Percentiles rank a stretch among this genome's conserved stretches.
phyloP scores from a whole-genome alignment of 2,329 filamentous ascomycete species.

The Ophiostoma triangulosporum region DNA sequence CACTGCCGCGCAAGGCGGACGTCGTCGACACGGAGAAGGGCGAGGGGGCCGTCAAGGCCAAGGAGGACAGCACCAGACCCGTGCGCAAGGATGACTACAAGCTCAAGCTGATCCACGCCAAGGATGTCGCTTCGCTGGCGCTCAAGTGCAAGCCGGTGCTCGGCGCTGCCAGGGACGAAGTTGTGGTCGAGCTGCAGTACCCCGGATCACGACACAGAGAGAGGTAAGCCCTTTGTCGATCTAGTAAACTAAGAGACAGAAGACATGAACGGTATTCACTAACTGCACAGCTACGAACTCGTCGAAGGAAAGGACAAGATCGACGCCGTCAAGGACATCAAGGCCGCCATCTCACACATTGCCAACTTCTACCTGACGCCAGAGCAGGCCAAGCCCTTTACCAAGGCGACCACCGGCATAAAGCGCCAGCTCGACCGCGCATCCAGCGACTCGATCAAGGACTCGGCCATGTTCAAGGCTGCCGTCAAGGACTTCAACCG shows the following conservation, averaged over 20 bases:
- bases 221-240: constrained; percentile 17
- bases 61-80: constrained; percentile 14
- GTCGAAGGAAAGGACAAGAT: constrained; percentile 69
- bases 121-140: constrained; percentile 38
- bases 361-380: constrained; percentile 66
- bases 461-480: constrained; percentile 54
- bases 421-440: constrained; percentile 66
- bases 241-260: neutral
- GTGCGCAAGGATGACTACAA: constrained; percentile 22
- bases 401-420: constrained; percentile 59
- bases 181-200: constrained; percentile 64
- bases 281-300: constrained; percentile 50
- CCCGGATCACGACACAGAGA: constrained; percentile 42
- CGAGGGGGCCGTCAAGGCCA: neutral
- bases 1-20: neutral
- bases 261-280: too few species aligned
- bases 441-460: constrained; percentile 49
- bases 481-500: constrained; percentile 69
- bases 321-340: constrained; percentile 61
- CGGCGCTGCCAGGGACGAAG: constrained; percentile 36
- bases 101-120: constrained; percentile 42
- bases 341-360: constrained; percentile 54
- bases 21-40: neutral
- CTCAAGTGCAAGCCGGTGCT: constrained; percentile 38
- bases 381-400: constrained; percentile 52